Conservation (phyloP, 2,329 filamentous ascomycete species). For the Coccinonectria pachysandricola region DNA sequence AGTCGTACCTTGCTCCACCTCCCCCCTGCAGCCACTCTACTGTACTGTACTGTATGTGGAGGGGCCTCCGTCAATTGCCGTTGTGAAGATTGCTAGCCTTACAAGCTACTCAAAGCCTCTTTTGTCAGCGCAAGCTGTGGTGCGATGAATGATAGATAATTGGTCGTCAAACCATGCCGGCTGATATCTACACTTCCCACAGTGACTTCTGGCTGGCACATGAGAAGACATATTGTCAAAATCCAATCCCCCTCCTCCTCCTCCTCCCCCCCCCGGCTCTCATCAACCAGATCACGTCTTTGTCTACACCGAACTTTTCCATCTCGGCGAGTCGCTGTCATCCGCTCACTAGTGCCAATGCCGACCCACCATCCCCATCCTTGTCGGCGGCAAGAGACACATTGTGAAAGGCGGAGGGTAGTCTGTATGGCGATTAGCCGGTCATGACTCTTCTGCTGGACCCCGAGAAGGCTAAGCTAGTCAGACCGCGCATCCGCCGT, state of each 20-base stretch:
- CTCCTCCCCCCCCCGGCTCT: not conserved
- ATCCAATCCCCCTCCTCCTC: conserved; percentile 1
- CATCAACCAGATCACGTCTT: conserved; percentile 1
- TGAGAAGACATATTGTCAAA: too few relatives aligned
- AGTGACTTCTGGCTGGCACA: too few relatives aligned
- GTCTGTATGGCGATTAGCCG: too few relatives aligned
- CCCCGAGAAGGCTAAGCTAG: conserved; percentile 10
- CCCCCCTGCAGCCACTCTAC: conserved; percentile 19
- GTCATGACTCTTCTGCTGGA: conserved; percentile 9
- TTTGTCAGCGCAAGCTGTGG: too few relatives aligned
- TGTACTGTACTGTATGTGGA: too few relatives aligned
- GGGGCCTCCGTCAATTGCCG: too few relatives aligned
- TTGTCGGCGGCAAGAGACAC: conserved; percentile 28
- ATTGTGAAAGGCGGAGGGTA: conserved; percentile 29
- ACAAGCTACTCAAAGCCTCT: too few relatives aligned
- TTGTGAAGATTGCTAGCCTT: too few relatives aligned
- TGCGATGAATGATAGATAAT: too few relatives aligned
- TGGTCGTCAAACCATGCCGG: too few relatives aligned
- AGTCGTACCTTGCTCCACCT: conserved; percentile 1
- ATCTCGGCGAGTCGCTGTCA: conserved; percentile 4
- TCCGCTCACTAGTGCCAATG: conserved; percentile 11
- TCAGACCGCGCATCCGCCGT: too few relatives aligned
- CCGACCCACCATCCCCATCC: conserved; percentile 13
- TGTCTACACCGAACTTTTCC: conserved; percentile 2
- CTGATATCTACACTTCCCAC: too few relatives aligned